Percentiles rank a stretch among this genome's conserved stretches.
Conservation (phyloP, 306 rosid species). For the Oxytropis ochrocephala region DNA sequence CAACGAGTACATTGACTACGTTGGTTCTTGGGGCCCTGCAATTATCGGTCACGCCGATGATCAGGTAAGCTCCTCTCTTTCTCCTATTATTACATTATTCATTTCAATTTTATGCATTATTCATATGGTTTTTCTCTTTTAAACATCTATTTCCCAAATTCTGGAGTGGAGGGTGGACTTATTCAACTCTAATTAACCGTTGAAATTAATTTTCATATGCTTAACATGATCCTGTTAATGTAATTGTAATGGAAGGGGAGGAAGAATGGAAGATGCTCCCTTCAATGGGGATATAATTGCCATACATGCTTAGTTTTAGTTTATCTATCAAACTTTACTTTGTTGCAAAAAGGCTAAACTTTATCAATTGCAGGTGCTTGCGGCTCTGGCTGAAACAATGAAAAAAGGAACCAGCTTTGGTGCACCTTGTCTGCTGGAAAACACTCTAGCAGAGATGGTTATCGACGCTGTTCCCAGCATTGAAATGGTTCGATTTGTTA, state of each 20-base stretch:
- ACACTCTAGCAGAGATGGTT: slow-evolving; percentile 71
- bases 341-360: background rate
- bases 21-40: slow-evolving; percentile 99
- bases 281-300: background rate
- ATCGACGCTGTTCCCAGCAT: slow-evolving; percentile 85
- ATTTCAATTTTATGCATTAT: too few species aligned
- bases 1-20: slow-evolving; percentile 89
- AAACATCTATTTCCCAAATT: background rate
- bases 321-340: background rate
- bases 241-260: too few species aligned
- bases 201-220: background rate
- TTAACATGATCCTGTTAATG: background rate
- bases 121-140: too few species aligned
- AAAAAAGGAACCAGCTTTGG: slow-evolving; percentile 99
- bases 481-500: slow-evolving; percentile 95
- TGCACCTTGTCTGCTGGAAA: slow-evolving; percentile 91
- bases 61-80: slow-evolving; percentile 31
- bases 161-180: background rate
- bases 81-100: too few species aligned
- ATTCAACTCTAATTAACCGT: background rate
- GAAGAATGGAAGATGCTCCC: background rate
- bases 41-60: slow-evolving; percentile 97
- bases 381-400: slow-evolving; percentile 87
- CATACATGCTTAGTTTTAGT: background rate
- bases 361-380: slow-evolving; percentile 57